Conservation (phyloP, 2,329 filamentous ascomycete genomes). For the Aspergillus aculeatus region DNA sequence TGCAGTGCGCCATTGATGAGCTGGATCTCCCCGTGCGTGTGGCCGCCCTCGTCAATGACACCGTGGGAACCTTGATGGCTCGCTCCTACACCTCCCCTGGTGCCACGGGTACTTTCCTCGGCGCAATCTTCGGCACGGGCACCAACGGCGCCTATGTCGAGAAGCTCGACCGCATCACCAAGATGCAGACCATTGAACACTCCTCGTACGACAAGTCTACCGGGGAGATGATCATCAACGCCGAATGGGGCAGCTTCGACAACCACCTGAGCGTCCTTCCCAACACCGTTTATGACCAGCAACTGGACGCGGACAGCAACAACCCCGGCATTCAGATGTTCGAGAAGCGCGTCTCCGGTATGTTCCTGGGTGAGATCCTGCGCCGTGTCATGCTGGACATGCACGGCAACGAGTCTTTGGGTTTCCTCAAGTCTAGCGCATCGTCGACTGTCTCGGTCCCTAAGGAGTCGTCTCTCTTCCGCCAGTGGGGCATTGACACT, state of each 20-base stretch:
- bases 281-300: constrained; percentile 76
- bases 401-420: constrained; percentile 63
- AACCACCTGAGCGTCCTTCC: constrained; percentile 87
- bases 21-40: constrained; percentile 86
- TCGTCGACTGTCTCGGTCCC: constrained; percentile 57
- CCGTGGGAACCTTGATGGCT: constrained; percentile 95
- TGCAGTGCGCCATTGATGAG: constrained; percentile 86
- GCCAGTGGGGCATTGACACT: constrained; percentile 87
- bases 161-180: constrained; percentile 81
- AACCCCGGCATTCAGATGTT: constrained; percentile 98
- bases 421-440: constrained; percentile 75
- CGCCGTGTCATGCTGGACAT: constrained; percentile 73
- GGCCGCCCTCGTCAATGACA: constrained; percentile 95
- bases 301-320: constrained; percentile 74
- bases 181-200: constrained; percentile 60
- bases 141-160: constrained; percentile 98
- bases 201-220: constrained; percentile 70
- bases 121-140: constrained; percentile 94
- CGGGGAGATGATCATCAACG: constrained; percentile 96
- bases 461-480: constrained; percentile 65
- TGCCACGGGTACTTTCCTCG: constrained; percentile 82
- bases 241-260: constrained; percentile 98
- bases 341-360: constrained; percentile 95
- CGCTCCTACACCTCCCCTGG: constrained; percentile 91
- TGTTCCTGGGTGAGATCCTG: constrained; percentile 95